Evolutionary conservation across 768 basidiomycete genomes (phyloP), one percentile per base, ranked within the genome.

Genomic region (Leccinum obscurum): DNA sequence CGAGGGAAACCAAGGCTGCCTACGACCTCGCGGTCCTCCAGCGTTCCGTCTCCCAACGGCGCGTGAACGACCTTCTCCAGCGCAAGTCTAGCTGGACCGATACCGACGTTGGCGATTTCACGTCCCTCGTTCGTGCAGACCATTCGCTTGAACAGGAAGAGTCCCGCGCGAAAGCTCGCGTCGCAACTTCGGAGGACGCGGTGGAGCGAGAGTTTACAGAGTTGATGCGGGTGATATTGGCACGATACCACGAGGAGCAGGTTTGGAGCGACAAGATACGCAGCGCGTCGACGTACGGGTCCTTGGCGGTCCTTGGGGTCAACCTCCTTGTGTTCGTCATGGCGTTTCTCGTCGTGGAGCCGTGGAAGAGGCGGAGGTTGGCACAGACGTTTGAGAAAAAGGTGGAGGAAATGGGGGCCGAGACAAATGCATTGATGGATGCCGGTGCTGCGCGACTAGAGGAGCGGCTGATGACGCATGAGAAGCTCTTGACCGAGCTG

Each of bases 191-290:
- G 3, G 97, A 99, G 66, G 83, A 85, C 54, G 84, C 83, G 2
- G 92, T 94, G 17, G 97, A 99, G 65, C 83, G 83, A 50, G 92
- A 89, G 66, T 97, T 98, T 72, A 88, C 82, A 68, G 89, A 87
- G 70, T 82, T 98, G 64, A 92, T 96, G 89, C 87, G 87, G 58
- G 80, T 84, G 10, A 98, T 98, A 68, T 82, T 99, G 60, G 87
- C 85, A 53, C 83, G 96, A 41, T 98, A 98, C 74, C 96, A 98
- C 77, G 96, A 98, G 76, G 97, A 99, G 72, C 97, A 99, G 73
- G 86, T 98, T 3, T 99, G 97, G 97, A 94, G 92, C 56, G 96
- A 99, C 80, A 99, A 99, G 77, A 97, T 99, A 61, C 86, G 97
- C 37, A 93, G 92, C 66, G 89, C 90, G 28, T 94, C 92, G 62